Base-by-base conservation (phyloP, 805 yeast genomes). In the Alloascoidea africana region DNA sequence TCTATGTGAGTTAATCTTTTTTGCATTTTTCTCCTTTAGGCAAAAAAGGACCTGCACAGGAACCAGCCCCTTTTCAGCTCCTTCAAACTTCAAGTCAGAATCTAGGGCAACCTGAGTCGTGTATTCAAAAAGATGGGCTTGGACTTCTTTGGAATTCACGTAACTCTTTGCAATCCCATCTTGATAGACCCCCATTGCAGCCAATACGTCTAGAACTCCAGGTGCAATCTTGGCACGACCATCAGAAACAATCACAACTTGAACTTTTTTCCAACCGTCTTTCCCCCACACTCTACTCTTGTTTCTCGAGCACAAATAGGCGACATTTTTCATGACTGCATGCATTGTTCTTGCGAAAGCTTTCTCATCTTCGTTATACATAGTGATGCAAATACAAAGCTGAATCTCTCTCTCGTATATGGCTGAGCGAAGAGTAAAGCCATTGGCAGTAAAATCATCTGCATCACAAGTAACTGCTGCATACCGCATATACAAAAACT, bases 381-480 rank as follows among this genome's bases (percentile, higher is more conserved):
- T 89, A 19, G 98, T 91, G 46, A 91, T 73, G 59, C 97, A 87
- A 37, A 91, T 72, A 34, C 82, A 86, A 30, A 91, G 62, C 59
- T 93, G 97, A 18, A 91, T 89, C 50, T 86, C 96, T 53, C 98
- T 74, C 46, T 82, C 84, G 53, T 75, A 70, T 44, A 84, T 89
- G 4, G 84, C 79, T 5, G 94, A 81, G 48, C 98, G 70, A 37
- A 91, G 61, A 2, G 87, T 76, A 58, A 87, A 91, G 0, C 97
- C 97, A 36, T 71, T 73, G 3, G 62, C 65, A 14, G 73, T 71
- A 52, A 83, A 91, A 27, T 81, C 79, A 56, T 87, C 91, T 2
- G 98, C 95, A 40, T 81, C 87, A 1, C 93, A 68, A 1, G 99
- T 91, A 52, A 94, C 87, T 0, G 98, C 99, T 0, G 97, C 84